Base-by-base conservation (phyloP, 202 grass and related monocot genomes). In the Zoysia matrella region DNA sequence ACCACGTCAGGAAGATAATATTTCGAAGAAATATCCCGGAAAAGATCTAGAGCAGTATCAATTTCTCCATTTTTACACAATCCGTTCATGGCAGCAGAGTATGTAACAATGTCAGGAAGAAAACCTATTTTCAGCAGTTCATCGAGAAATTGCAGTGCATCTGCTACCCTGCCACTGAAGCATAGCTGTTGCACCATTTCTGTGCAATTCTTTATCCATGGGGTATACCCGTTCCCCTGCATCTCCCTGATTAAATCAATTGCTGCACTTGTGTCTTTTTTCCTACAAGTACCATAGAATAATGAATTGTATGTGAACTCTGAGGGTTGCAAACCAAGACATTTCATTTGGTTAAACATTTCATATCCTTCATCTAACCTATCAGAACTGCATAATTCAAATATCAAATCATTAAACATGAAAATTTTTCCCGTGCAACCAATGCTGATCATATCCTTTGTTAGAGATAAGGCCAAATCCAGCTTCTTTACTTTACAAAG, bases 131-230 rank as follows among this genome's bases (percentile, higher is more conserved):
- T 89, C 61, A 86, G 64, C 92, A 98, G 93, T 76, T 86, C 90
- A 78, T 84, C 68, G 52, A 98, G 81, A 94, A 98, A 98, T 11
- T 69, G 67, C 61, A 81, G 79, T 39, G 90, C 84, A 85, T 97
- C 87, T 88, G 71, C 45, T 78, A 87, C 86, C 82, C 84, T 86
- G 80, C 88, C 90, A 80, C 81, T 91, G 30, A 67, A 75, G 60
- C 90, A 94, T 77, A 94, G 82, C 49, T 91, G 84, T 52, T 94
- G 83, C 75, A 94, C 95, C 92, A 98, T 86, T 50, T 87, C 84
- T 49, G 92, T 98, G 78, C 88, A 93, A 43, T 94, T 89, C 66
- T 98, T 98, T 93, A 88, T 93, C 92, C 90, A 98, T 54, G 95
- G 95, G 53, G 74, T 71, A 81, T 90, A 64, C 3, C 88, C 73